phyloP scores from a whole-genome alignment of 2,329 filamentous ascomycete genomes.

The Diaporthe citri region DNA sequence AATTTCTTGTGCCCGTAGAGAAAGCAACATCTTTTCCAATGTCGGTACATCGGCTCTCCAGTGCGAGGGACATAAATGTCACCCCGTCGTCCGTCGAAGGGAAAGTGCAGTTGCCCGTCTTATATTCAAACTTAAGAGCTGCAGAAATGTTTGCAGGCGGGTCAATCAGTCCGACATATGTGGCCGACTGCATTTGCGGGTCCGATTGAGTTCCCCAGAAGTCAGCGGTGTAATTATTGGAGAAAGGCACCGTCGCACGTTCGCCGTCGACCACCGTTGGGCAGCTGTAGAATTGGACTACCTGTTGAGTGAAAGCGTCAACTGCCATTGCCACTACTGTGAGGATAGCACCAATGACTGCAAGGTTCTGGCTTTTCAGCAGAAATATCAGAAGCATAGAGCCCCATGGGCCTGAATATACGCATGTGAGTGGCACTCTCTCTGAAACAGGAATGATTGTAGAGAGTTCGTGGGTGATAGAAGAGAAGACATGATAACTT shows the following conservation, averaged over 20 bases:
- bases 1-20: accelerated
- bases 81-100: neutral
- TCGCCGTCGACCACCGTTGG: neutral
- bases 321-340: conserved; percentile 5
- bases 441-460: neutral
- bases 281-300: conserved; percentile 11
- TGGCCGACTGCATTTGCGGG: conserved; percentile 8
- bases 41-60: neutral
- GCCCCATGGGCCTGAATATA: neutral
- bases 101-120: conserved; percentile 15
- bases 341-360: conserved; percentile 3
- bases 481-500: too few relatives aligned
- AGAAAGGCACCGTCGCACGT: neutral
- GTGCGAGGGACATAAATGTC: neutral
- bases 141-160: neutral
- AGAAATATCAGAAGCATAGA: neutral
- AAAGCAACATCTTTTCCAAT: neutral
- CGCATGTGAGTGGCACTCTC: neutral
- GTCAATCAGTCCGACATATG: neutral
- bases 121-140: neutral
- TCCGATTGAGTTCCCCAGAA: neutral
- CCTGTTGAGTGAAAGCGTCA: conserved; percentile 20
- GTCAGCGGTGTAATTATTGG: neutral
- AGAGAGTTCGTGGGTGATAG: neutral
- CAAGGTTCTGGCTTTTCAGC: neutral